These are phyloP conservation scores for Biscogniauxia mediterranea DNA, from an alignment of 2,329 filamentous ascomycete genomes.

Conservation along the genomic window DNA sequence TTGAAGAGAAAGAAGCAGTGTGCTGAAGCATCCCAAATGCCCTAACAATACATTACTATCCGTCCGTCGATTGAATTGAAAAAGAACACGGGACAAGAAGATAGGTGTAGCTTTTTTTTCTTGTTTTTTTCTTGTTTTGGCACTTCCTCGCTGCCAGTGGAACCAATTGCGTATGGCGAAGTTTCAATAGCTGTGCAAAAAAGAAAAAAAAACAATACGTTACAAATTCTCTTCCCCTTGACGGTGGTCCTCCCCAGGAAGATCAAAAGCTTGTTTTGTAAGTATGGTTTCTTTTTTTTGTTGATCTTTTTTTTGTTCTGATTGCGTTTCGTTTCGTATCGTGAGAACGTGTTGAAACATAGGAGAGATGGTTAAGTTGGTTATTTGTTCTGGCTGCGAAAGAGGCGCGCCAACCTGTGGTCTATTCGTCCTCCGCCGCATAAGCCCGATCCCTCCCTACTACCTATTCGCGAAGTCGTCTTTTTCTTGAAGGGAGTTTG, in stretches of 20 bases:
- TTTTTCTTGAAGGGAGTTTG: neutral
- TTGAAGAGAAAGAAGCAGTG: too few species aligned
- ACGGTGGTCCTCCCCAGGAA: neutral
- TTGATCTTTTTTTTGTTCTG: slow-evolving; percentile 5
- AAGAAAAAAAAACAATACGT: slow-evolving; percentile 11
- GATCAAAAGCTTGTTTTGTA: neutral
- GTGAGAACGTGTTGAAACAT: slow-evolving; percentile 23
- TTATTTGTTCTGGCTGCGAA: slow-evolving; percentile 30
- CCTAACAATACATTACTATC: neutral
- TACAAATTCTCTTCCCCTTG: slow-evolving; percentile 1
- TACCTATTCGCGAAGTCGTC: slow-evolving; percentile 9
- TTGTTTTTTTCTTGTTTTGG: too few species aligned
- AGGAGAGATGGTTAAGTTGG: slow-evolving; percentile 18
- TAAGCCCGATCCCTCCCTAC: neutral
- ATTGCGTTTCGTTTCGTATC: neutral
- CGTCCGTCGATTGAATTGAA: neutral
- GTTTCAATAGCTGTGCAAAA: slow-evolving; percentile 1
- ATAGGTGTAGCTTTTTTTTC: too few species aligned
- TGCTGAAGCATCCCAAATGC: slow-evolving; percentile 1
- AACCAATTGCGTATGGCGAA: slow-evolving; percentile 16
- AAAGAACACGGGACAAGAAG: neutral
- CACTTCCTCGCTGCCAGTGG: slow-evolving; percentile 11
- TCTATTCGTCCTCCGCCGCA: slow-evolving; percentile 13
- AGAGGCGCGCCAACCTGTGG: slow-evolving; percentile 35
- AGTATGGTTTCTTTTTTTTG: slow-evolving; percentile 7